Percentiles rank a stretch among this genome's conserved stretches.
Conservation (phyloP, 116 monocot genomes). For the Zostera marina region DNA sequence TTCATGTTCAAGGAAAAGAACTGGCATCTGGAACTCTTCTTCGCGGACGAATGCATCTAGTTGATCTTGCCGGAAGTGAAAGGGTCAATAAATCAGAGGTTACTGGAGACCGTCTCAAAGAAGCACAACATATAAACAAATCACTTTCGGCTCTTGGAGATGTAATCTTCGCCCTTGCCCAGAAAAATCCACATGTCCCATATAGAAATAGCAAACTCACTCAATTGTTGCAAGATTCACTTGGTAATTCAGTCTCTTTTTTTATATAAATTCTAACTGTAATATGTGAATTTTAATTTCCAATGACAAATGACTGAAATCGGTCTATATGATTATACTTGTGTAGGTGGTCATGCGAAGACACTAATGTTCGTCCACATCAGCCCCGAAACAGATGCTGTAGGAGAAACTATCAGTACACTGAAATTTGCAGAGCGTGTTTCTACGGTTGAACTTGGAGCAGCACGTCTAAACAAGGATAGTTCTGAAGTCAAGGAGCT, state of each 20-base stretch:
- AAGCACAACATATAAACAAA: conserved; percentile 96
- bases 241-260: conserved; percentile 35
- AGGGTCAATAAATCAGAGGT: conserved; percentile 90
- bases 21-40: conserved; percentile 56
- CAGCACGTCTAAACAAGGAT: conserved; percentile 76
- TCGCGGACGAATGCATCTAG: conserved; percentile 87
- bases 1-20: conserved; percentile 94
- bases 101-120: conserved; percentile 82
- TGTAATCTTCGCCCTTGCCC: conserved; percentile 78
- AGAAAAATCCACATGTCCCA: conserved; percentile 79
- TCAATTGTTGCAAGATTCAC: conserved; percentile 90
- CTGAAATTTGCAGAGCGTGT: conserved; percentile 98
- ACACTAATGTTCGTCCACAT: conserved; percentile 99
- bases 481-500: conserved; percentile 69
- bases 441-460: conserved; percentile 91
- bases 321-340: background rate
- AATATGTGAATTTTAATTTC: background rate
- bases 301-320: background rate
- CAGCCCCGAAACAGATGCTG: conserved; percentile 85
- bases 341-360: conserved; percentile 89
- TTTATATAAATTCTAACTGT: background rate
- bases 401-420: conserved; percentile 89
- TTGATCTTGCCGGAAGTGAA: conserved; percentile 97
- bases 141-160: conserved; percentile 95
- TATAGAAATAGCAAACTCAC: conserved; percentile 99